These are phyloP conservation scores for Rhynchospora breviuscula DNA, from an alignment of 176 grass and related monocot species.

Conservation along the genomic window DNA sequence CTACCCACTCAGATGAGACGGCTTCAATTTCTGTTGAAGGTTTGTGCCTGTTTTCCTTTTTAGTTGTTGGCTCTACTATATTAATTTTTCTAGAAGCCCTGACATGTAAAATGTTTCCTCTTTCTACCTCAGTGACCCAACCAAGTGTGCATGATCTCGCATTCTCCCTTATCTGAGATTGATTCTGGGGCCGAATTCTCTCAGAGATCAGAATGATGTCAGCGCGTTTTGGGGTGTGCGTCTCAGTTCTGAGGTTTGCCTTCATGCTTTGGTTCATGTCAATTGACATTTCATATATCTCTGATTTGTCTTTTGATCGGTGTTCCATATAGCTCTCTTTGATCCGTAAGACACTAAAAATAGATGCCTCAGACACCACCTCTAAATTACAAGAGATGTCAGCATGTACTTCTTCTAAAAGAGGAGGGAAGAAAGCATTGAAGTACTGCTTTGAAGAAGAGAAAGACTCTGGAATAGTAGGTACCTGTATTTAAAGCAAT, in stretches of 20 bases:
- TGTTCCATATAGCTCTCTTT: not conserved
- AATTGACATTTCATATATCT: slow-evolving; percentile 39
- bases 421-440: slow-evolving; percentile 54
- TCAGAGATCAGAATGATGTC: slow-evolving; percentile 62
- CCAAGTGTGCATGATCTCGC: slow-evolving; percentile 40
- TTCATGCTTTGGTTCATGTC: slow-evolving; percentile 30
- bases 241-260: slow-evolving; percentile 32
- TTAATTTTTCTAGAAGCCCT: slow-evolving; percentile 51
- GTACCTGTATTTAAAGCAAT: slow-evolving; percentile 41
- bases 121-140: slow-evolving; percentile 45
- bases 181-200: slow-evolving; percentile 38
- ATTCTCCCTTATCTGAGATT: slow-evolving; percentile 44
- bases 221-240: slow-evolving; percentile 45
- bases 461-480: slow-evolving; percentile 47
- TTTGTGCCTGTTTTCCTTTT: slow-evolving; percentile 28
- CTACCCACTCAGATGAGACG: slow-evolving; percentile 32
- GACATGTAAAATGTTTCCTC: slow-evolving; percentile 41
- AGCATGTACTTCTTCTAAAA: slow-evolving; percentile 58
- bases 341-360: slow-evolving; percentile 33
- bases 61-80: slow-evolving; percentile 30
- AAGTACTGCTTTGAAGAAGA: slow-evolving; percentile 50
- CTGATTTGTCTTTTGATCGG: no score
- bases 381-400: slow-evolving; percentile 57
- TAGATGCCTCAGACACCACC: slow-evolving; percentile 40
- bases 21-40: slow-evolving; percentile 6